Conservation (phyloP, 345 rosid genomes). For the Euphorbia tirucalli region DNA sequence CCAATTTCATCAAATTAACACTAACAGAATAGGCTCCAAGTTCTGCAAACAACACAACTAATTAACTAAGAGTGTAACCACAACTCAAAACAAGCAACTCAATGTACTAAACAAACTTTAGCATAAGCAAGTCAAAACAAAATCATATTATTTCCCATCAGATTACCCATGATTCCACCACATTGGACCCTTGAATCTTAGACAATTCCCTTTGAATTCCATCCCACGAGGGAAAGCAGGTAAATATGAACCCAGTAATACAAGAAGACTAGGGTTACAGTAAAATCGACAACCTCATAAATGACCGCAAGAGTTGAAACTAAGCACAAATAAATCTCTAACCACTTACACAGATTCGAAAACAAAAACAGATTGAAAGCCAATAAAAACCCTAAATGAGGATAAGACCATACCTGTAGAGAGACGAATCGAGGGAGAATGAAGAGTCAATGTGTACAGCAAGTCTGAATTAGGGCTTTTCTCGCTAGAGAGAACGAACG, state of each 20-base stretch:
- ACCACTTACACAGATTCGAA: neutral
- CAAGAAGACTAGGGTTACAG: neutral
- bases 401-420: neutral
- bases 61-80: neutral
- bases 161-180: neutral
- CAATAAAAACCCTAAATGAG: neutral
- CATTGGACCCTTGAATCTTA: neutral
- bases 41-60: neutral
- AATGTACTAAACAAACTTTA: neutral
- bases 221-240: neutral
- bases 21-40: neutral
- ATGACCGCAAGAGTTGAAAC: neutral
- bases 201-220: neutral
- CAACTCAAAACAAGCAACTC: neutral
- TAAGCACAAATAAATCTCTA: neutral
- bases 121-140: neutral
- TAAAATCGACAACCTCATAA: neutral
- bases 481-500: neutral
- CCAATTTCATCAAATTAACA: slow-evolving; percentile 40
- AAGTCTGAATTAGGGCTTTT: neutral
- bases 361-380: neutral
- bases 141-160: neutral
- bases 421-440: neutral
- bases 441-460: neutral
- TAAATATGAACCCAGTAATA: neutral